phyloP scores from a whole-genome alignment of 2,329 filamentous ascomycete genomes.

The Calonectria multiphialidica region DNA sequence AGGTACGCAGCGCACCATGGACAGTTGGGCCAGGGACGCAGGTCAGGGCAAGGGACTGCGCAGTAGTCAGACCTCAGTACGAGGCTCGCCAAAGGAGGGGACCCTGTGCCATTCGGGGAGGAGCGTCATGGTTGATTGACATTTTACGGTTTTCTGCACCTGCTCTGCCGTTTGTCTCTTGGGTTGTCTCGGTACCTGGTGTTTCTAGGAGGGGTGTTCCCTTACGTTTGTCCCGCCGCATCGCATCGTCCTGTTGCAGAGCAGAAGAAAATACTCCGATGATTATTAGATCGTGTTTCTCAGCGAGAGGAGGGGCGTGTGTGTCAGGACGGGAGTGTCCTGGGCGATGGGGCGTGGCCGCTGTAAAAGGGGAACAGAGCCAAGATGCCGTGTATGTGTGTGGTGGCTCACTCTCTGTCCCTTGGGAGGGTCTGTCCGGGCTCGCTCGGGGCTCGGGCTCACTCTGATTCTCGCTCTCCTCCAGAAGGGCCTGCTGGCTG shows the following conservation, averaged over 20 bases:
- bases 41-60: constrained; percentile 6
- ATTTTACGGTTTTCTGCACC: constrained; percentile 2
- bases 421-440: not conserved
- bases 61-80: constrained; percentile 1
- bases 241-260: constrained; percentile 1
- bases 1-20: not conserved
- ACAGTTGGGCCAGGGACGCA: constrained; percentile 2
- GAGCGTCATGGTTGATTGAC: constrained; percentile 1
- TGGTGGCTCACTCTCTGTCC: not conserved
- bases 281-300: constrained; percentile 35
- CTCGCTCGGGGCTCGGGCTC: constrained; percentile 2
- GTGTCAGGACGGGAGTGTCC: constrained; percentile 5
- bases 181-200: not conserved
- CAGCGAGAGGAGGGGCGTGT: constrained; percentile 22
- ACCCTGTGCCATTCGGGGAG: constrained; percentile 4
- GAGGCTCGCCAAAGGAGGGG: constrained; percentile 11
- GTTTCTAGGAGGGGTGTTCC: not conserved
- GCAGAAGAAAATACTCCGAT: constrained; percentile 34
- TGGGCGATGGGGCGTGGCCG: not conserved
- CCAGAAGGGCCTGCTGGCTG: not conserved
- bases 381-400: not conserved
- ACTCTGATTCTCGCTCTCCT: not conserved
- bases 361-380: constrained; percentile 6
- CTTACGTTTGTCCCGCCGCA: not conserved
- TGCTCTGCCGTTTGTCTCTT: not conserved